Conservation (phyloP, 2,329 filamentous ascomycete species). For the Talaromyces amestolkiae region DNA sequence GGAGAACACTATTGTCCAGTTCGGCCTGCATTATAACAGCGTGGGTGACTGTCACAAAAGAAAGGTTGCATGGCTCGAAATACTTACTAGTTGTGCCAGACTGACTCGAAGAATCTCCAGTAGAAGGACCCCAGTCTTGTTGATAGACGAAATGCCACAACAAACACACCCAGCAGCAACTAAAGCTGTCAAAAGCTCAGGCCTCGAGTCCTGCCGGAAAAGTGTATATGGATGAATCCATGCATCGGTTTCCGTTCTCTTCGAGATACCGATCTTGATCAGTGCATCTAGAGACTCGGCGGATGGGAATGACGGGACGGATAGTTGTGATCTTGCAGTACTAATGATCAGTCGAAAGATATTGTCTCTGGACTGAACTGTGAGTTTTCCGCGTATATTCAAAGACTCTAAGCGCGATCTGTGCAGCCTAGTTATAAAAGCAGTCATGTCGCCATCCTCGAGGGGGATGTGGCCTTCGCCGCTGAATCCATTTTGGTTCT, state of each 20-base stretch:
- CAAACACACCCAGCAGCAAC: neutral
- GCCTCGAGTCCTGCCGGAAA: neutral
- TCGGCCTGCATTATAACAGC: neutral
- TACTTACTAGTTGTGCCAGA: neutral
- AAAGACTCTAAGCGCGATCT: neutral
- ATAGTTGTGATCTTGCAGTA: neutral
- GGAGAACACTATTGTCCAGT: conserved; percentile 1
- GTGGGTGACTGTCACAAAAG: neutral
- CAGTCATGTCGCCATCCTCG: neutral
- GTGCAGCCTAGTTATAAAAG: neutral
- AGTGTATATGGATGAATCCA: neutral
- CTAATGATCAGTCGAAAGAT: neutral
- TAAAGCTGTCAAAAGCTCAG: neutral
- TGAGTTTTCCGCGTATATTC: neutral
- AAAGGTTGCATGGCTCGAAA: neutral
- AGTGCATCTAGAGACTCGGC: neutral
- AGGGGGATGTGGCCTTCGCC: neutral
- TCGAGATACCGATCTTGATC: neutral
- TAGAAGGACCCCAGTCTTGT: neutral
- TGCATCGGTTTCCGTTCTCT: neutral
- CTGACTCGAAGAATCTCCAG: neutral
- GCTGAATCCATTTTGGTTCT: neutral
- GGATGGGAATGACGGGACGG: neutral
- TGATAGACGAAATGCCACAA: neutral
- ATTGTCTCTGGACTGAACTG: neutral